Base-by-base conservation (phyloP, 768 basidiomycete species). In the Wakefieldia striispora region DNA sequence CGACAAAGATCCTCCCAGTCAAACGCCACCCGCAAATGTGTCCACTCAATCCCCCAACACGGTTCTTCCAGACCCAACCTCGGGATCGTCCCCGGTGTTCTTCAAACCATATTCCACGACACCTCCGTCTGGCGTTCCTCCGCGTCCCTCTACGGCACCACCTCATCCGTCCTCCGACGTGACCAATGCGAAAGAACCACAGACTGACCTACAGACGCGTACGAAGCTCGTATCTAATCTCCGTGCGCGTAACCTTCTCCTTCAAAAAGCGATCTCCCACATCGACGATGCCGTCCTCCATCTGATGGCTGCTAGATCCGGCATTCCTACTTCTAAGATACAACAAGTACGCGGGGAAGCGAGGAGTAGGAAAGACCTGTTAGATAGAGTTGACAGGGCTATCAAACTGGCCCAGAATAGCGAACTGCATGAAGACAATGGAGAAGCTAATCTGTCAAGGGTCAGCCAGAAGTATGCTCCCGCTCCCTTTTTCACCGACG, bases 211-310 rank as follows among this genome's bases (percentile, higher is more conserved):
- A 13, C 61, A 54, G 35, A 43, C 49, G 19, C 59, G 53, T 19
- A 62, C 49, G 14, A 60, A 34, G 1, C 60, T 67, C 19, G 50
- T 65, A 52, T 62, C 60, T 35, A 53, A 60, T 55, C 64, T 65
- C 44, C 65, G 64, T 41, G 65, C 62, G 3, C 64, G 51, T 35
- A 67, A 65, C 35, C 60, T 67, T 41, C 64, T 65, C 35, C 60
- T 65, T 43, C 64, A 67, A 41, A 65, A 58, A 52, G 65, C 64
- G 48, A 65, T 65, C 48, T 59, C 65, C 44, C 65, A 56, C 33
- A 65, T 65, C n/a, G 64, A 65, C 39, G 60, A 67, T 54, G 65
- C 63, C 11, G 60, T 65, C 34, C 65, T 65, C 29, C 54, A 58
- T 47, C 44, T 65, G 4, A 54, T 65, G 60, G 64, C 64, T 37